phyloP scores from a whole-genome alignment of 2,329 filamentous ascomycete genomes.

The Rhinocladiella similis region DNA sequence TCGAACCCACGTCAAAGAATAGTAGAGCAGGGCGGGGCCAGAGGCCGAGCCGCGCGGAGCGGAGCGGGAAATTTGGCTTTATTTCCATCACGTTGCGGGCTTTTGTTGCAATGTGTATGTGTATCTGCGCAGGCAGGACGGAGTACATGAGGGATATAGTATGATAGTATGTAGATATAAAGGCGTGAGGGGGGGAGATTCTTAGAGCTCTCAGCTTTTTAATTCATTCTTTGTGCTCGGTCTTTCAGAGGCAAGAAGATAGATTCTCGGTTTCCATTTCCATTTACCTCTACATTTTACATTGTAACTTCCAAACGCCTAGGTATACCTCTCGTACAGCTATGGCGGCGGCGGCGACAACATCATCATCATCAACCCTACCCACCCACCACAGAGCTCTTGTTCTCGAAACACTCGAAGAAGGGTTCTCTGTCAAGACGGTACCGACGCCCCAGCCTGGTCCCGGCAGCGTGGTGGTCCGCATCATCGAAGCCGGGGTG shows the following conservation, averaged over 20 bases:
- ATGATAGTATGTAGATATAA: no score
- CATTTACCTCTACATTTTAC: no score
- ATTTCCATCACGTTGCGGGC: neutral
- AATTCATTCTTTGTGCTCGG: no score
- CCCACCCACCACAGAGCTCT: constrained; percentile 31
- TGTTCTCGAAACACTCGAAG: constrained; percentile 29
- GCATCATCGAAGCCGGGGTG: constrained; percentile 39
- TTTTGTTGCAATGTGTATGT: neutral
- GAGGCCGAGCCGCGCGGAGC: neutral
- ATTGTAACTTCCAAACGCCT: no score
- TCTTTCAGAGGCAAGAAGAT: no score
- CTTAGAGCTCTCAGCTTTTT: no score
- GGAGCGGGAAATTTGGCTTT: no score
- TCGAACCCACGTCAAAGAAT: no score
- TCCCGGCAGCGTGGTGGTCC: constrained; percentile 43
- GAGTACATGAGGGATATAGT: no score
- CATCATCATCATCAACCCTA: constrained; percentile 3
- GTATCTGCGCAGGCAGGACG: neutral
- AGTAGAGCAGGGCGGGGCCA: no score
- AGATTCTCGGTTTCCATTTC: no score
- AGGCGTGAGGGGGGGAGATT: no score
- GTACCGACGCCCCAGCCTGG: constrained; percentile 36
- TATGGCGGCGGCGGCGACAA: neutral
- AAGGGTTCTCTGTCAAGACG: constrained; percentile 32
- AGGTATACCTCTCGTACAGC: neutral